A percentile compares a stretch with the other conserved stretches of the same genome.
These are phyloP conservation scores for Globisporangium cylindrosporum DNA, from an alignment of 352 stramenopile species.

Conservation along the genomic window DNA sequence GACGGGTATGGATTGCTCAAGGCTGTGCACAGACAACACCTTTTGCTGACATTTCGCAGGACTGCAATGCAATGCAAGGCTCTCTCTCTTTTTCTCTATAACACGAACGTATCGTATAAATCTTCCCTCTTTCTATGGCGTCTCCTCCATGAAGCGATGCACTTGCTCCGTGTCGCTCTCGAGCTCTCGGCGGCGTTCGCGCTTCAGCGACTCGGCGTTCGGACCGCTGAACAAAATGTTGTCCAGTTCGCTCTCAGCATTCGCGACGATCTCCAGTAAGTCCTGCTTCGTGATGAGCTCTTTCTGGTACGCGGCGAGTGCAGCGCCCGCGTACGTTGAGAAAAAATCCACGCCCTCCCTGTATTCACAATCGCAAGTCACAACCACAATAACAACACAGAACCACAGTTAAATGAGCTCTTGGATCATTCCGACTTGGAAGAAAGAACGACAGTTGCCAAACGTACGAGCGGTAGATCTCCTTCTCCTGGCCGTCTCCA, in stretches of 20 bases:
- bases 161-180: conserved; percentile 40
- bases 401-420: conserved; percentile 1
- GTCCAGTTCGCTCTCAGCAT: conserved; percentile 46
- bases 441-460: not conserved
- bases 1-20: not conserved
- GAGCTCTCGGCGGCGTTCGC: conserved; percentile 35
- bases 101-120: not conserved
- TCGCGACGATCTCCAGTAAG: conserved; percentile 38
- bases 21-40: not conserved
- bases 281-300: conserved; percentile 51
- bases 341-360: conserved; percentile 79
- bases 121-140: not conserved
- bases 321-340: conserved; percentile 63
- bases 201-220: conserved; percentile 37
- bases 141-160: conserved; percentile 6
- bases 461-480: conserved; percentile 55
- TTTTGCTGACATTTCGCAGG: not conserved
- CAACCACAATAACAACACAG: not conserved
- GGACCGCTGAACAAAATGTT: conserved; percentile 44
- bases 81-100: conserved; percentile 1
- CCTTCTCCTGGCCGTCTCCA: conserved; percentile 63
- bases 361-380: not conserved
- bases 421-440: not conserved
- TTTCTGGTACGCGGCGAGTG: conserved; percentile 52
- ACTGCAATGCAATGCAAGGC: not conserved